Evolutionary conservation across 73 alveolate species (phyloP).

Genomic region (Blepharisma stoltei): DNA sequence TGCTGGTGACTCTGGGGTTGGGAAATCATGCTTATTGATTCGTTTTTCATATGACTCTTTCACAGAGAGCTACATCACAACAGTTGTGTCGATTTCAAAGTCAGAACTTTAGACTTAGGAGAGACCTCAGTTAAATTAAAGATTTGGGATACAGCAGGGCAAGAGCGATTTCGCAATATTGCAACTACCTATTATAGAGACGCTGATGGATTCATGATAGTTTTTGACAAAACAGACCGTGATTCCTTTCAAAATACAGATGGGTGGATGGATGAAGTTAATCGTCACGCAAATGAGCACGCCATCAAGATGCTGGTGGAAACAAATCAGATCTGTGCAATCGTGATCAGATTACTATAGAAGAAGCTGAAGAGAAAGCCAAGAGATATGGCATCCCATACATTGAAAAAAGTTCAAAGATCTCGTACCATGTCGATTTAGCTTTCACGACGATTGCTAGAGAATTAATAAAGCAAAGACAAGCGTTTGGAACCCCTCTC

Average conservation of each 20-base stretch:
- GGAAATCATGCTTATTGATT: conserved; percentile 64
- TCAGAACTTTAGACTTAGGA: conserved; percentile 57
- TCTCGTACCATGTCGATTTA: too few species aligned
- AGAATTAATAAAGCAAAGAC: too few species aligned
- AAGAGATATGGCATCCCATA: not conserved
- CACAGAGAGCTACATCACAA: conserved; percentile 57
- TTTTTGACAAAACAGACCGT: conserved; percentile 33
- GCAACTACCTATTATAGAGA: conserved; percentile 32
- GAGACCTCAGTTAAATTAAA: conserved; percentile 52
- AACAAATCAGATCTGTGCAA: conserved; percentile 42
- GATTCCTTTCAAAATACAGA: conserved; percentile 21
- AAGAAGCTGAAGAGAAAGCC: conserved; percentile 38
- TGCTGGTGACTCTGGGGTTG: conserved; percentile 67
- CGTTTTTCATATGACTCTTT: conserved; percentile 63
- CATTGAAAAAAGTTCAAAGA: not conserved
- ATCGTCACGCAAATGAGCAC: conserved; percentile 38
- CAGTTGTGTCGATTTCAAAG: conserved; percentile 80
- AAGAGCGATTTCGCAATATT: conserved; percentile 29
- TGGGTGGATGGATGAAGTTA: conserved; percentile 50
- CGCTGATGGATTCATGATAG: conserved; percentile 30
- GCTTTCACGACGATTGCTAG: too few species aligned
- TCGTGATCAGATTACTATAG: conserved; percentile 33
- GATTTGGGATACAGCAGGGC: conserved; percentile 40
- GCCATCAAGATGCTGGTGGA: conserved; percentile 43
- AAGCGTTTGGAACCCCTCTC: too few species aligned